A percentile compares a stretch with the other conserved stretches of the same genome.
Evolutionary conservation across 352 stramenopile species (phyloP).

Genomic region (Globisporangium parvum): DNA sequence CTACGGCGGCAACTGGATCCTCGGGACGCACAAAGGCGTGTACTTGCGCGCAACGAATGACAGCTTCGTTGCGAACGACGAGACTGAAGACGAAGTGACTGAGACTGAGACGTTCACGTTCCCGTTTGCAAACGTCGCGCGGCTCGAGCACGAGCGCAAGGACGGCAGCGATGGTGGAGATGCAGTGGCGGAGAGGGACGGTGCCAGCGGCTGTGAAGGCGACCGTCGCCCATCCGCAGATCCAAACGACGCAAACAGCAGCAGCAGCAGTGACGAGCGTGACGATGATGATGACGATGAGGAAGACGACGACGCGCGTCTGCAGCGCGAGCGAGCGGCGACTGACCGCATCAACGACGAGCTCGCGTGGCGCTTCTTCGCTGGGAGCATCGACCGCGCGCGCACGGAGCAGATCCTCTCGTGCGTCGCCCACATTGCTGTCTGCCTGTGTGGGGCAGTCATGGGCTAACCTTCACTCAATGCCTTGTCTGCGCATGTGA

Average conservation of each 20-base stretch:
- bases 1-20: slow-evolving; percentile 77
- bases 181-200: not conserved
- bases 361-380: slow-evolving; percentile 75
- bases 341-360: slow-evolving; percentile 47
- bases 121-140: slow-evolving; percentile 29
- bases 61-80: slow-evolving; percentile 56
- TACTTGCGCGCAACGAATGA: slow-evolving; percentile 69
- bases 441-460: not conserved
- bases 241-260: not conserved
- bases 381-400: slow-evolving; percentile 64
- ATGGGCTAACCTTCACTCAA: not conserved
- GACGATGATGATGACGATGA: slow-evolving; percentile 26
- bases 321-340: slow-evolving; percentile 28
- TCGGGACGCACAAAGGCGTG: slow-evolving; percentile 71
- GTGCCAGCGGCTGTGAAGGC: not conserved
- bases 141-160: slow-evolving; percentile 13
- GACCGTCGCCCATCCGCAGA: not conserved
- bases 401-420: slow-evolving; percentile 61
- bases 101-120: slow-evolving; percentile 39
- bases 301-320: slow-evolving; percentile 28
- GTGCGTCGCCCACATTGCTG: slow-evolving; percentile 22
- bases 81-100: slow-evolving; percentile 55
- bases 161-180: slow-evolving; percentile 4
- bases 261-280: not conserved
- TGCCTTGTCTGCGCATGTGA: not conserved